A percentile compares a stretch with the other conserved stretches of the same genome.
Conservation (phyloP, 164 flowering plant genomes). For the Magnolia changhungtana region DNA sequence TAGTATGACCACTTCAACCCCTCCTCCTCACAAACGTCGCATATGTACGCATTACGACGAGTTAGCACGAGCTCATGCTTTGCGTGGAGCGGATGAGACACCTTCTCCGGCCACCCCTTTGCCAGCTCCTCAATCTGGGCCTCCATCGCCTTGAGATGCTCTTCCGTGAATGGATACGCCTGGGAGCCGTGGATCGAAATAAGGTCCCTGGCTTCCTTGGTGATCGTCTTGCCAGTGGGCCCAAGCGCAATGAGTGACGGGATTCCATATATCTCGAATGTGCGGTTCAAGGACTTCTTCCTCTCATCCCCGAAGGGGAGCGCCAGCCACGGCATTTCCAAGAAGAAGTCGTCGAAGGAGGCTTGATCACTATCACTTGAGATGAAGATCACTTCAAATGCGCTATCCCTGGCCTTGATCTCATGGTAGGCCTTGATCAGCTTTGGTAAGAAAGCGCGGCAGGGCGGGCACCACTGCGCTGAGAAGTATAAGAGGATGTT, state of each 20-base stretch:
- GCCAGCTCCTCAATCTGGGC: conserved; percentile 43
- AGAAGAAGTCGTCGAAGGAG: conserved; percentile 55
- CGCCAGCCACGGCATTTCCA: conserved; percentile 80
- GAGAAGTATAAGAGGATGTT: conserved; percentile 64
- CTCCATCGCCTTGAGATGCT: conserved; percentile 47
- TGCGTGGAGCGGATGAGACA: conserved; percentile 45
- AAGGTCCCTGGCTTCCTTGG: conserved; percentile 43
- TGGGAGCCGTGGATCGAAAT: conserved; percentile 46
- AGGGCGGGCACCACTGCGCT: conserved; percentile 76
- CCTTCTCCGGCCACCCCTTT: conserved; percentile 70
- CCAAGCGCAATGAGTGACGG: conserved; percentile 61
- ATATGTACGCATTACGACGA: conserved; percentile 26
- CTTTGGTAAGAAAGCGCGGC: conserved; percentile 59
- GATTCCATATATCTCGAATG: conserved; percentile 50
- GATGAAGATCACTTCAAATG: conserved; percentile 64
- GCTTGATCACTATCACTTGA: conserved; percentile 54
- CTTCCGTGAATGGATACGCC: conserved; percentile 73
- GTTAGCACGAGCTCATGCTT: conserved; percentile 53
- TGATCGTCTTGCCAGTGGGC: conserved; percentile 50
- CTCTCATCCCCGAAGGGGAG: conserved; percentile 66
- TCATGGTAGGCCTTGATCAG: conserved; percentile 53
- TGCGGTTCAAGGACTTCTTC: conserved; percentile 33
- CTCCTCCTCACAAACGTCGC: conserved; percentile 50
- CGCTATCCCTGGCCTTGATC: conserved; percentile 53
- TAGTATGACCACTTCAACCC: conserved; percentile 50